Base-by-base conservation (phyloP, 371 early-diverging fungal species). In the Zychaea mexicana region DNA sequence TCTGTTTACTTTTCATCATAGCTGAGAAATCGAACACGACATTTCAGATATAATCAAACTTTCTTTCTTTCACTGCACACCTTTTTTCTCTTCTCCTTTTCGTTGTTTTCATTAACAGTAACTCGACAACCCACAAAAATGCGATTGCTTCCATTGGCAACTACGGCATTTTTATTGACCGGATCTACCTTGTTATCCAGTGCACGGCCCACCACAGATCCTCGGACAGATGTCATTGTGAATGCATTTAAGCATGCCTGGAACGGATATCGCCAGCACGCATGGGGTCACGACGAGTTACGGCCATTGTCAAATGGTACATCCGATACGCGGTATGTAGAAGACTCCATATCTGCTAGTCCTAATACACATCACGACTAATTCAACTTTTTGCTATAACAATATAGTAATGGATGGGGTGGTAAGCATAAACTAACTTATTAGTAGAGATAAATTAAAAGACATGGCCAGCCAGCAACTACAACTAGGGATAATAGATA, bases 181-280 rank as follows among this genome's bases (percentile, higher is more conserved):
- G 38, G 33, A n/a, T 27, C 53, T 2, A 3, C 27, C 9, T 53
- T 13, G 28, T 56, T 56, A 22, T 32, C 22, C 17, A 56, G 36
- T 56, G 56, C 56, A 21, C 32, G 12, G 21, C 36, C 56, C n/a
- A 58, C 12, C 38, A 12, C 47, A 12, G 54, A 62, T 53, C 36
- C 54, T 27, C 52, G 62, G 24, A 27, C 53, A 22, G 55, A 72
- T 24, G 68, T 71, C 2, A 74, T 90, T 42, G 82, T 81, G 56
- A 38, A 76, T 19, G 86, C 90, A 0, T 87, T 92, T 57, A 52
- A 67, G 31, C 82, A 90, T 68, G 89, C 92, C 9, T 97, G 94
- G 94, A 70, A 79, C 15, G 92, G 92, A 0, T 97, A 97, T 65
- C 86, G 46, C 61, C 47, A 65, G 12, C 72, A 82, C 39, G 88